Percentiles rank a stretch among this genome's conserved stretches.
Evolutionary conservation across 371 early-diverging fungal genomes (phyloP).

Genomic region (Funneliformis caledonium): DNA sequence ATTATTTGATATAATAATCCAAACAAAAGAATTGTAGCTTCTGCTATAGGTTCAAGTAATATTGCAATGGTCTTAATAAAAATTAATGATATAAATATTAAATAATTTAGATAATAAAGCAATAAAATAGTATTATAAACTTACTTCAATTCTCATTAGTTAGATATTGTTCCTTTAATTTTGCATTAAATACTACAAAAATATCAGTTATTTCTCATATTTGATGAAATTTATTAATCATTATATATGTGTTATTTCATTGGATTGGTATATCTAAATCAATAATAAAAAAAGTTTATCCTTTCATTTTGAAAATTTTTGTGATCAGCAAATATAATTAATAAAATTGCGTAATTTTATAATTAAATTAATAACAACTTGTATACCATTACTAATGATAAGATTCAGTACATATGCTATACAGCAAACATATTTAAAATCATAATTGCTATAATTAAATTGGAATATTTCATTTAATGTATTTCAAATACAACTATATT

Average conservation of each 20-base stretch:
- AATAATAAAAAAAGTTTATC: background rate
- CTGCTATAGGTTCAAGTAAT: background rate
- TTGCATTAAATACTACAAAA: background rate
- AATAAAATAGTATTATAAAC: background rate
- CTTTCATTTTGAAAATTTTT: background rate
- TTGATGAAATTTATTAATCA: background rate
- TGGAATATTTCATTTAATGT: background rate
- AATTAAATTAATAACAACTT: background rate
- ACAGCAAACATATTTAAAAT: background rate
- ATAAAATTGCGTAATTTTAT: background rate
- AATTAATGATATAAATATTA: background rate
- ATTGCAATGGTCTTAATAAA: background rate
- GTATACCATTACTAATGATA: background rate
- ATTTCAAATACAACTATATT: background rate
- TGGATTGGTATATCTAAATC: background rate
- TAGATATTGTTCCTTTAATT: background rate
- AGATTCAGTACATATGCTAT: background rate
- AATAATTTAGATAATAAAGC: background rate
- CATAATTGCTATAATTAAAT: background rate
- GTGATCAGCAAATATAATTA: background rate
- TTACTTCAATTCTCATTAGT: background rate
- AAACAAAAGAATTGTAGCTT: no score
- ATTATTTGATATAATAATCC: no score
- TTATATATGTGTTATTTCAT: background rate
- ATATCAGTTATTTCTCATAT: background rate